A percentile compares a stretch with the other conserved stretches of the same genome.
phyloP scores from a whole-genome alignment of 208 protist genomes.

The Phytomonas serpens region DNA sequence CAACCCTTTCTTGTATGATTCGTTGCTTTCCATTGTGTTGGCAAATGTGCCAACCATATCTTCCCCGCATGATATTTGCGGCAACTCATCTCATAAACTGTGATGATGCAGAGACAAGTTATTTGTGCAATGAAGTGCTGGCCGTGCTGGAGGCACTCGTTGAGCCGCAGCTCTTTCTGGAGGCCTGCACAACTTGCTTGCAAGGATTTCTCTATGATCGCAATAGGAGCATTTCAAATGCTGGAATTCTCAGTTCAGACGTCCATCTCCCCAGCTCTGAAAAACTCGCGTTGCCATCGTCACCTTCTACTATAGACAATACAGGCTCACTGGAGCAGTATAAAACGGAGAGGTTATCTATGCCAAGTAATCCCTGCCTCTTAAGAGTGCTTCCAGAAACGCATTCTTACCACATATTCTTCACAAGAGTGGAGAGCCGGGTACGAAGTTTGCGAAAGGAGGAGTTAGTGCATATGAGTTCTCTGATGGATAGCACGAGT shows the following conservation, averaged over 20 bases:
- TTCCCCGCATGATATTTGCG: conserved; percentile 52
- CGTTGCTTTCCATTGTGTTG: conserved; percentile 56
- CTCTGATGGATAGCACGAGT: conserved; percentile 41
- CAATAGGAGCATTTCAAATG: background rate
- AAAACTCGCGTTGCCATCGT: background rate
- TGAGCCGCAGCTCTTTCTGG: conserved; percentile 77
- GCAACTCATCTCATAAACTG: conserved; percentile 43
- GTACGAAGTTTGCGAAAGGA: conserved; percentile 61
- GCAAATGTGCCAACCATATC: conserved; percentile 77
- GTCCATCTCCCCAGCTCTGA: background rate
- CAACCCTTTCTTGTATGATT: conserved; percentile 41
- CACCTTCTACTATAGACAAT: background rate
- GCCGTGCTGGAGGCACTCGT: conserved; percentile 79
- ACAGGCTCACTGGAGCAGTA: background rate
- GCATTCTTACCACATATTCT: conserved; percentile 71
- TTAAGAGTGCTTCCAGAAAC: conserved; percentile 51
- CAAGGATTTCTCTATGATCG: conserved; percentile 37
- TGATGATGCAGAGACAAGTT: conserved; percentile 68
- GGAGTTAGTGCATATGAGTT: conserved; percentile 57
- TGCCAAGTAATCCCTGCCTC: conserved; percentile 11
- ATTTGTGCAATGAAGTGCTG: conserved; percentile 64
- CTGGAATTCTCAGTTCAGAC: background rate
- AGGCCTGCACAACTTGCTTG: conserved; percentile 53
- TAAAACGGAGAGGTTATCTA: conserved; percentile 13
- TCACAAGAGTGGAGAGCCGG: conserved; percentile 53